Percentiles rank a stretch among this genome's conserved stretches.
Conservation (phyloP, 2,329 filamentous ascomycete genomes). For the Diaporthe longicolla region DNA sequence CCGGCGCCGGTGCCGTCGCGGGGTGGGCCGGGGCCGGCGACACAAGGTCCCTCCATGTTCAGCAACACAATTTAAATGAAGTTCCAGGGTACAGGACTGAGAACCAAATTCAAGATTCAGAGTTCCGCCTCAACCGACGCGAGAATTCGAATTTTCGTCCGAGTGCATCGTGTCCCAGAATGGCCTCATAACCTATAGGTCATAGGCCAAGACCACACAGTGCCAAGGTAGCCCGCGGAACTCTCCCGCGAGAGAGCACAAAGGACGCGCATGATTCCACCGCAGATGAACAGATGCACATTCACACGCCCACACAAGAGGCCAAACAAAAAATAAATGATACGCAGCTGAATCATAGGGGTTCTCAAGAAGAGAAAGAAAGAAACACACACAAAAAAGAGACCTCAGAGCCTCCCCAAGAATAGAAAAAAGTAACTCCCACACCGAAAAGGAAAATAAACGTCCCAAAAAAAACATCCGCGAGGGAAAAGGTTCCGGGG, state of each 20-base stretch:
- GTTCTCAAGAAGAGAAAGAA: neutral
- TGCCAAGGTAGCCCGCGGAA: no score
- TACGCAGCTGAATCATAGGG: neutral
- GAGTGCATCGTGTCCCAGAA: no score
- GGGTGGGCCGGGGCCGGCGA: no score
- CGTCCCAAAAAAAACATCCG: neutral
- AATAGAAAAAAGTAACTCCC: slow-evolving; percentile 27
- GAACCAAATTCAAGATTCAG: neutral
- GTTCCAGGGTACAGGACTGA: neutral
- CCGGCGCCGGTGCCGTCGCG: neutral
- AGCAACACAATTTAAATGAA: neutral
- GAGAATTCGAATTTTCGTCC: no score
- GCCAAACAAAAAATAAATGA: no score
- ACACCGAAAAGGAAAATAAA: slow-evolving; percentile 7
- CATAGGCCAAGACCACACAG: no score
- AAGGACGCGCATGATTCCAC: neutral
- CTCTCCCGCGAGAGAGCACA: neutral
- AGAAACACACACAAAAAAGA: neutral
- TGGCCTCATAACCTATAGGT: no score
- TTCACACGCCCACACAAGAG: neutral
- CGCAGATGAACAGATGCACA: neutral
- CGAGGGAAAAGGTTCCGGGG: no score
- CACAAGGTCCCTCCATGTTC: neutral
- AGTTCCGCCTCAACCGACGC: no score
- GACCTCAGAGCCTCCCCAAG: neutral